These are phyloP conservation scores for Lecanicillium sp. DNA, from an alignment of 2,329 filamentous ascomycete genomes.

Conservation along the genomic window DNA sequence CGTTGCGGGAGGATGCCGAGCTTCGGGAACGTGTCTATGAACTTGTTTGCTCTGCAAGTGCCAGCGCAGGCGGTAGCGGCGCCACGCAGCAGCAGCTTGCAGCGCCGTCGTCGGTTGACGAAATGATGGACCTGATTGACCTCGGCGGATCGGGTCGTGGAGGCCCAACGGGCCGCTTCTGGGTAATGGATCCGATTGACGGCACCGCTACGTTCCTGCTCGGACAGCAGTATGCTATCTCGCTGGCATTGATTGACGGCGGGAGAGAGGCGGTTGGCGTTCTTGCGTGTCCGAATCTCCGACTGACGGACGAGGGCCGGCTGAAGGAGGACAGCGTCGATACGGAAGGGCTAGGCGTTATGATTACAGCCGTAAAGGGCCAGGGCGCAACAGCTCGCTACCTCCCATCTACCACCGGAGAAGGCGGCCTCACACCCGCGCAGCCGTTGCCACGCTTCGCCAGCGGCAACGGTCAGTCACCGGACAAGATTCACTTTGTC, in stretches of 20 bases:
- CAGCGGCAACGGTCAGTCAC: constrained; percentile 5
- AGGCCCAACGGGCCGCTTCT: constrained; percentile 35
- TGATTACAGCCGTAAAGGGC: constrained; percentile 25
- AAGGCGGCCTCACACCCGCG: constrained; percentile 12
- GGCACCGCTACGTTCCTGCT: constrained; percentile 55
- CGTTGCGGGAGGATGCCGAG: constrained; percentile 37
- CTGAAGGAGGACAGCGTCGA: constrained; percentile 25
- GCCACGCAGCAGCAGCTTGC: constrained; percentile 18
- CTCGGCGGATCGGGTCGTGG: constrained; percentile 37
- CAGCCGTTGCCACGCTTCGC: constrained; percentile 14
- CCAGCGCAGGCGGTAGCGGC: constrained; percentile 7
- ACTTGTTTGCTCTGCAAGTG: constrained; percentile 31
- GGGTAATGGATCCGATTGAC: constrained; percentile 59
- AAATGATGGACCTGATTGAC: constrained; percentile 57
- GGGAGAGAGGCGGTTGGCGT: constrained; percentile 51
- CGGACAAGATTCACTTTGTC: constrained; percentile 23
- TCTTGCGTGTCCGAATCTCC: constrained; percentile 53
- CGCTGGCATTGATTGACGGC: constrained; percentile 49
- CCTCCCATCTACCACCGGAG: constrained; percentile 12
- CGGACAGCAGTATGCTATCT: constrained; percentile 56
- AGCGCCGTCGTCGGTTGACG: constrained; percentile 36
- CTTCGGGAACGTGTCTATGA: constrained; percentile 49
- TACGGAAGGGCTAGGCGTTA: constrained; percentile 23
- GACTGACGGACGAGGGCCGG: constrained; percentile 24
- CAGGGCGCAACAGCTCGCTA: constrained; percentile 21